Conservation (phyloP, 257 asterid genomes). For the Thymus quinquecostatus region DNA sequence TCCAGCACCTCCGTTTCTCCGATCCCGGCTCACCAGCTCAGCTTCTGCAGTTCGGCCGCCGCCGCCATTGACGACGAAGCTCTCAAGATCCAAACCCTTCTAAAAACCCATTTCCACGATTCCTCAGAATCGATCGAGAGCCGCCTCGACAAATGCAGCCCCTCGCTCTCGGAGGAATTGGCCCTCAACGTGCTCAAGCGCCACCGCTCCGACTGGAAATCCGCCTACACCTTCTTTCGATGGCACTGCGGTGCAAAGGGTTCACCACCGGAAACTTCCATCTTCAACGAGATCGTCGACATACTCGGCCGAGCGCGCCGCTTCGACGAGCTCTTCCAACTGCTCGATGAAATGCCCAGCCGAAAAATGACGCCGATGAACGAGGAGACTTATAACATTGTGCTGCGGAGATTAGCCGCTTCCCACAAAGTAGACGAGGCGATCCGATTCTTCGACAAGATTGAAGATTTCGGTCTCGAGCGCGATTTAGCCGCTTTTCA, state of each 20-base stretch:
- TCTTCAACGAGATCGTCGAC: constrained; percentile 67
- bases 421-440: constrained; percentile 78
- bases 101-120: constrained; percentile 43
- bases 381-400: constrained; percentile 55
- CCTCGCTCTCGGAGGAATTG: constrained; percentile 53
- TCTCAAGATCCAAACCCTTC: constrained; percentile 54
- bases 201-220: constrained; percentile 76
- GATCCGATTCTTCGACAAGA: constrained; percentile 48
- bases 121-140: constrained; percentile 44
- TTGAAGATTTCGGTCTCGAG: constrained; percentile 51
- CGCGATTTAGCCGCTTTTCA: constrained; percentile 69
- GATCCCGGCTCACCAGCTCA: constrained; percentile 28
- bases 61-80: constrained; percentile 48
- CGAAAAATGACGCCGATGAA: constrained; percentile 41
- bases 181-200: constrained; percentile 70
- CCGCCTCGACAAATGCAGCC: constrained; percentile 43
- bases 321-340: constrained; percentile 51
- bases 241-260: constrained; percentile 42
- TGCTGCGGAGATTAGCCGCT: constrained; percentile 55
- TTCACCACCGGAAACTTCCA: constrained; percentile 34
- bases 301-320: constrained; percentile 63
- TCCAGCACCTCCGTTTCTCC: constrained; percentile 26
- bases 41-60: constrained; percentile 19
- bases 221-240: constrained; percentile 65
- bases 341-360: constrained; percentile 81